phyloP scores from a whole-genome alignment of 2,329 filamentous ascomycete genomes.

The Xylaria sp. region DNA sequence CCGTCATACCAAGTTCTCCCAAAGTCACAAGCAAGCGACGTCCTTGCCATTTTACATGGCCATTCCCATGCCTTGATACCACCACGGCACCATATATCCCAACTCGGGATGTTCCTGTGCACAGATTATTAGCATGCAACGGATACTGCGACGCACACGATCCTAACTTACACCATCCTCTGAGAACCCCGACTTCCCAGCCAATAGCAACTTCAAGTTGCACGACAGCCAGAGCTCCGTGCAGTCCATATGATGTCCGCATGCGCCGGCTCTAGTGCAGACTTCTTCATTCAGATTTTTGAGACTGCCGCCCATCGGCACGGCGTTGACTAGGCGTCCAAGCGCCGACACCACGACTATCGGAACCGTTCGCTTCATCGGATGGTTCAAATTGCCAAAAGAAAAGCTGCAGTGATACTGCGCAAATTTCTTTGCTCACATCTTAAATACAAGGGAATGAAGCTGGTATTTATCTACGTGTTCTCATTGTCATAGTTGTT shows the following conservation, averaged over 20 bases:
- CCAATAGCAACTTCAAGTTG: conserved; percentile 29
- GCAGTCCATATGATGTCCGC: conserved; percentile 34
- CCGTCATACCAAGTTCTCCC: not conserved
- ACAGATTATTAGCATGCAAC: conserved; percentile 9
- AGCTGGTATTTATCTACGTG: not conserved
- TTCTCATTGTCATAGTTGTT: not conserved
- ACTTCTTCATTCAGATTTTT: conserved; percentile 29
- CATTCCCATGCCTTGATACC: conserved; percentile 35
- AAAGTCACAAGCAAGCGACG: not conserved
- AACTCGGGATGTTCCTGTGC: conserved; percentile 26
- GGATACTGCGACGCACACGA: not conserved
- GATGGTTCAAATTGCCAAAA: not conserved
- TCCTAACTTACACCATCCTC: conserved; percentile 27
- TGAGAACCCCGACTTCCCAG: conserved; percentile 13
- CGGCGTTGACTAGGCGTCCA: conserved; percentile 10
- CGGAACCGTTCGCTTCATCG: conserved; percentile 24
- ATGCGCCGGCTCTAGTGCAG: conserved; percentile 25
- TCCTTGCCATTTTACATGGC: conserved; percentile 14
- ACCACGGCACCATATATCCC: conserved; percentile 36
- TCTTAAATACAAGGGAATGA: not conserved
- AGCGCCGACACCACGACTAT: conserved; percentile 2
- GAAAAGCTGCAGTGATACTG: not conserved
- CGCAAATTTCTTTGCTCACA: not conserved
- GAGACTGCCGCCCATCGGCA: conserved; percentile 29
- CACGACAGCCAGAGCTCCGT: conserved; percentile 33